Base-by-base conservation (phyloP, 2,329 filamentous ascomycete genomes). In the Piedraia hortae region DNA sequence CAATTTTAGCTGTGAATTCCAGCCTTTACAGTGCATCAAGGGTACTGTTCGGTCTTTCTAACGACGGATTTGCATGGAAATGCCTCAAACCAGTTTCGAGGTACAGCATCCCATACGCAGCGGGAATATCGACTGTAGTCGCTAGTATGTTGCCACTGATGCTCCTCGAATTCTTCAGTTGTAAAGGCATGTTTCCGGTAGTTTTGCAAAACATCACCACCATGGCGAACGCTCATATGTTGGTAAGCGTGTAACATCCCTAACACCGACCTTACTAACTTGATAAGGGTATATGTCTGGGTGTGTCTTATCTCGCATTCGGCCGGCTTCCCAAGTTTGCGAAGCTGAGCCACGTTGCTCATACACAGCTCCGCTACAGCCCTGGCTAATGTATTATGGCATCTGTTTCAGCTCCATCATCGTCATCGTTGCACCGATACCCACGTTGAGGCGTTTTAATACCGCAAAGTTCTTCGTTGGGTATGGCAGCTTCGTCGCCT, bases 401-500 rank as follows among this genome's bases (percentile, higher is more conserved):
- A 45, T 77, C 4, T 39, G 49, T 0, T 62, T 58, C 12, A 71
- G 63, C 1, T 58, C 62, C 21, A 40, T 72, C 31, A 80, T 82
- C 62, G 62, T 67, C 0, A 62, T 80, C 31, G 64, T 78, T 2
- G 69, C 80, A 1, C 82, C 82, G 34, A 40, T 80, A 3, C 53
- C 56, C 4, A n/a, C n/a, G n/a, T n/a, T n/a, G n/a, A n/a, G n/a
- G n/a, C n/a, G n/a, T n/a, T 82, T 70, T 73, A 54, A 62, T 27
- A 38, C 70, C 0, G 56, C 66, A 4, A 62, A 59, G 4, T 85
- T 82, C 39, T 43, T 82, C 13, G 75, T 77, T 42, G 50, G 45
- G 3, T 80, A 80, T 42, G 62, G 65, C 21, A 75, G 74, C 55
- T 59, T 80, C n/a, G n/a, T n/a, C n/a, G n/a, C n/a, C n/a, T n/a